phyloP scores from a whole-genome alignment of 306 rosid species.

The Prunus mira region DNA sequence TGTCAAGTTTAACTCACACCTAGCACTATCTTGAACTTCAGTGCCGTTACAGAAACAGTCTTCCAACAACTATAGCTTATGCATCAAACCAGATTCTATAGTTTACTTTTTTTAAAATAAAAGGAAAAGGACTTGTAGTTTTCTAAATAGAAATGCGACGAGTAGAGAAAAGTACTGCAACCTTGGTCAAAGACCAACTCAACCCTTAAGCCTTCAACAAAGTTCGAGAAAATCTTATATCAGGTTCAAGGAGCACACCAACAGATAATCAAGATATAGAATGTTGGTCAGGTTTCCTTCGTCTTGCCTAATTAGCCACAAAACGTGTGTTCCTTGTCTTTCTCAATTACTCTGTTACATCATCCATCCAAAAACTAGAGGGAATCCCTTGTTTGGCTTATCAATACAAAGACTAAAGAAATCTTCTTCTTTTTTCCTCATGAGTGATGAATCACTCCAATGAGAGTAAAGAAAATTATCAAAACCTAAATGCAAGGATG shows the following conservation, averaged over 20 bases:
- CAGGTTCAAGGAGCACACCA: not conserved
- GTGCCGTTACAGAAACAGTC: not conserved
- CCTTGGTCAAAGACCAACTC: not conserved
- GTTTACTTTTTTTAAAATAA: not conserved
- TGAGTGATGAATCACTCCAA: not conserved
- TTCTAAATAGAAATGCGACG: not conserved
- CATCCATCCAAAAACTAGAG: not conserved
- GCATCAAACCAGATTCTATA: not conserved
- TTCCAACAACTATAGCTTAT: not conserved
- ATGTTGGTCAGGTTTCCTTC: not conserved
- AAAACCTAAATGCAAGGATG: not conserved
- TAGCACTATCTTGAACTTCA: not conserved
- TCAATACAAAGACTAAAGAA: not conserved
- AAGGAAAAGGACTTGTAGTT: not conserved
- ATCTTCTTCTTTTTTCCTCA: not conserved
- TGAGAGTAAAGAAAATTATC: constrained; percentile 3
- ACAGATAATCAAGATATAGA: not conserved
- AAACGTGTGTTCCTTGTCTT: not conserved
- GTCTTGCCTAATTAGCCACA: not conserved
- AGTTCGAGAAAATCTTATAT: not conserved
- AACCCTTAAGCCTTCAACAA: not conserved
- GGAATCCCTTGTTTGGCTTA: not conserved
- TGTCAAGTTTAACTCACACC: constrained; percentile 1
- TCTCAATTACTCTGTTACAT: not conserved
- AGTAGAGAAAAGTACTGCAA: not conserved